Conservation (phyloP, 352 stramenopile genomes). For the Phytophthora syringae region DNA sequence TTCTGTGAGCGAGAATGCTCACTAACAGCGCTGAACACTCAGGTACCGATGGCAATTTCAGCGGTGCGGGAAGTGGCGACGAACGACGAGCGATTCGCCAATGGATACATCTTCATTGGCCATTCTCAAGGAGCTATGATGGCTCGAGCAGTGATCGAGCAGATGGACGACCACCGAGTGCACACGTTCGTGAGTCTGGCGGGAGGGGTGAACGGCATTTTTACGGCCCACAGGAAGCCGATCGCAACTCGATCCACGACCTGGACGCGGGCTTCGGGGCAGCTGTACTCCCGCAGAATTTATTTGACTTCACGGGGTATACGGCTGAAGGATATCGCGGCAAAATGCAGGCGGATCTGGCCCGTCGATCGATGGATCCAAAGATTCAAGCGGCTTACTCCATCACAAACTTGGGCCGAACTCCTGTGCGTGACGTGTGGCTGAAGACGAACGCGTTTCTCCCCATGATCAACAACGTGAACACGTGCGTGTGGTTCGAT, state of each 20-base stretch:
- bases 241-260: slow-evolving; percentile 23
- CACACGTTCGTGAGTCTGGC: slow-evolving; percentile 56
- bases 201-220: slow-evolving; percentile 49
- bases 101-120: slow-evolving; percentile 56
- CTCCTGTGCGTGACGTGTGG: slow-evolving; percentile 30
- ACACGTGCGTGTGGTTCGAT: slow-evolving; percentile 19
- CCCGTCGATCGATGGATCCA: slow-evolving; percentile 20
- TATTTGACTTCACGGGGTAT: slow-evolving; percentile 50
- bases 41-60: slow-evolving; percentile 48
- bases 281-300: slow-evolving; percentile 9
- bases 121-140: slow-evolving; percentile 58
- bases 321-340: slow-evolving; percentile 24
- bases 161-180: slow-evolving; percentile 66
- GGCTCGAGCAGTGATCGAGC: slow-evolving; percentile 51
- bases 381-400: slow-evolving; percentile 26
- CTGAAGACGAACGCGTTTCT: slow-evolving; percentile 32
- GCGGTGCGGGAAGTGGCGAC: slow-evolving; percentile 36
- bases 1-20: slow-evolving; percentile 53
- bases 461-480: slow-evolving; percentile 43
- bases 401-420: slow-evolving; percentile 23
- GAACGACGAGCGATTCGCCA: slow-evolving; percentile 23
- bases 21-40: slow-evolving; percentile 25
- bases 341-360: slow-evolving; percentile 47
- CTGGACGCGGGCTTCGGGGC: slow-evolving; percentile 32
- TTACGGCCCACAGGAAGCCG: slow-evolving; percentile 49